Percentiles rank a stretch among this genome's conserved stretches.
Evolutionary conservation across 75 land plant genomes (phyloP).

Genomic region (Adiantum capillusveneris): DNA sequence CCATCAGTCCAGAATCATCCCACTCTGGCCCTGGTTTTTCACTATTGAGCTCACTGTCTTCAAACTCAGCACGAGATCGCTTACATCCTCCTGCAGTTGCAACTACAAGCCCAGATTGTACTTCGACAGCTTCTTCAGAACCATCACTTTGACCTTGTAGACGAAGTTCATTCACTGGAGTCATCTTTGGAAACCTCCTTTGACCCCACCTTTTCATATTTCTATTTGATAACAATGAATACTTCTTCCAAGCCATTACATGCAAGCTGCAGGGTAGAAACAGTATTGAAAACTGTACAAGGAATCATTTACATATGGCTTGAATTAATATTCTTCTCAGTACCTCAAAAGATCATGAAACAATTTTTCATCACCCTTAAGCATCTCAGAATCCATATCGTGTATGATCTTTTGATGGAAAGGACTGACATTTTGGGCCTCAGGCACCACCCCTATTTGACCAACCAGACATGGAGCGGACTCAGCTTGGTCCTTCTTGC

Average conservation of each 20-base stretch:
- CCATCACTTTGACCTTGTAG: too few species aligned
- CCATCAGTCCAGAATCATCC: background rate
- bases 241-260: conserved; percentile 2
- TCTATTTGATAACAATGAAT: background rate
- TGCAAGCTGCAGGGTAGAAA: background rate
- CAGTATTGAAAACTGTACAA: too few species aligned
- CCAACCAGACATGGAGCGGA: background rate
- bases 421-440: background rate
- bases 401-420: background rate
- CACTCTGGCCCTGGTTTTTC: background rate
- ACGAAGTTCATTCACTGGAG: background rate
- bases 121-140: background rate
- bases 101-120: conserved; percentile 2
- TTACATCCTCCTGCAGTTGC: background rate
- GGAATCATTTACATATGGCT: too few species aligned
- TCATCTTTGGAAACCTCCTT: background rate
- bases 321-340: too few species aligned
- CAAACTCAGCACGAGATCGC: conserved; percentile 9
- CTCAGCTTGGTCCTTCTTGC: conserved; percentile 10
- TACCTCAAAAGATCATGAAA: conserved; percentile 16
- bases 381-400: conserved; percentile 16
- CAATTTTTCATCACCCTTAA: background rate
- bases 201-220: background rate
- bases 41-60: background rate
- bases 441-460: background rate